Conservation (phyloP, 805 yeast species). For the Cyberlindnera maclurae region DNA sequence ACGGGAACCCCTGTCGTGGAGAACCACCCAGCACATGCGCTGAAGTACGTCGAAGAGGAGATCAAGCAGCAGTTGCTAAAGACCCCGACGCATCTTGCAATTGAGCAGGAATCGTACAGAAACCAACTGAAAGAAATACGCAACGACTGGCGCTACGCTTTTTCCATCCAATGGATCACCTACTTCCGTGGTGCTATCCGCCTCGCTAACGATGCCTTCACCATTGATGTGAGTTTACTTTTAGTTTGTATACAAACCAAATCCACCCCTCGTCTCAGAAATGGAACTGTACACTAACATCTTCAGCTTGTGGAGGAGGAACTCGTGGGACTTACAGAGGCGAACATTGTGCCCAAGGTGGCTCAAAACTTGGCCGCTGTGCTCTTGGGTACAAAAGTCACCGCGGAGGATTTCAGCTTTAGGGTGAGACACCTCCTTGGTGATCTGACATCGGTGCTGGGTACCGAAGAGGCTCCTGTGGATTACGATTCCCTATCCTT, state of each 20-base stretch:
- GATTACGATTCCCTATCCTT: conserved; percentile 35
- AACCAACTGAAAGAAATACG: conserved; percentile 27
- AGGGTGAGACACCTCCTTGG: conserved; percentile 23
- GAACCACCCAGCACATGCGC: conserved; percentile 24
- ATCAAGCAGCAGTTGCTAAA: conserved; percentile 28
- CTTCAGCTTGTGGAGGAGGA: conserved; percentile 44
- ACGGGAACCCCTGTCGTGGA: conserved; percentile 14
- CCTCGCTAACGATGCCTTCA: conserved; percentile 45
- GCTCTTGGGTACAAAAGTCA: conserved; percentile 18
- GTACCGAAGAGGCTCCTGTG: conserved; percentile 21
- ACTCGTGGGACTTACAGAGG: conserved; percentile 37
- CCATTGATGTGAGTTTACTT: conserved; percentile 33
- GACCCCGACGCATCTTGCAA: conserved; percentile 31
- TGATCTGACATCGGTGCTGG: conserved; percentile 16
- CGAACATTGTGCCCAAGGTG: conserved; percentile 36
- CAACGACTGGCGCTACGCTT: conserved; percentile 31
- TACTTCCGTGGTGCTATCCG: conserved; percentile 45
- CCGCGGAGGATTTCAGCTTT: conserved; percentile 21
- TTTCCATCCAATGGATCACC: conserved; percentile 48
- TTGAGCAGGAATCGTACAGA: conserved; percentile 32
- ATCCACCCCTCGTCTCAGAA: background rate
- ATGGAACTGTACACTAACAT: background rate
- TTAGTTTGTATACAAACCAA: conserved; percentile 14
- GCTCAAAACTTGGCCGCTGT: conserved; percentile 24
- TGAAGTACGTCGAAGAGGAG: conserved; percentile 27